Percentiles rank a stretch among this genome's conserved stretches.
phyloP scores from a whole-genome alignment of 257 asterid genomes.

The Nicotiana knightiana region DNA sequence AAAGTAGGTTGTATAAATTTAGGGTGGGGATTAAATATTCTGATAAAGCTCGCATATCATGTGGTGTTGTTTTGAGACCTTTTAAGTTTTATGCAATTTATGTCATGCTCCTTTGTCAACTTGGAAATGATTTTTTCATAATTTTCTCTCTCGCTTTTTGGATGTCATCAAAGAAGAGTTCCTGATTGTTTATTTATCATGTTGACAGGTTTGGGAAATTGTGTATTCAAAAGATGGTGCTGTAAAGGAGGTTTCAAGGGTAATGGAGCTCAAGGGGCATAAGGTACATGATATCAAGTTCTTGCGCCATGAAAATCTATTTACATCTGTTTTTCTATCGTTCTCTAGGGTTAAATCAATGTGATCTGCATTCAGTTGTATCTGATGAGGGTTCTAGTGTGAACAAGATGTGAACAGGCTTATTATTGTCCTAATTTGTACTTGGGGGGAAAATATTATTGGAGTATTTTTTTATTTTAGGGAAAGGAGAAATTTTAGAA shows the following conservation, averaged over 20 bases:
- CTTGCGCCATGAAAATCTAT: not conserved
- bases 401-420: not conserved
- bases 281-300: constrained; percentile 47
- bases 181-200: not conserved
- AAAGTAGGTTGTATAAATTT: not conserved
- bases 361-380: not conserved
- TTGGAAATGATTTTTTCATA: not conserved
- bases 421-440: not conserved
- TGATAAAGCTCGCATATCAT: not conserved
- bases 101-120: not conserved
- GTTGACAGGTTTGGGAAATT: constrained; percentile 85
- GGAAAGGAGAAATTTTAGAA: not conserved
- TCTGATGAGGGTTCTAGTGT: not conserved
- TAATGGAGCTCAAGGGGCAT: constrained; percentile 98
- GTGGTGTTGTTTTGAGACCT: not conserved
- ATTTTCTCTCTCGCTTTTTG: not conserved
- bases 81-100: not conserved
- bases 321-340: not conserved
- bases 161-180: constrained; percentile 2
- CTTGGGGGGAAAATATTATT: not conserved
- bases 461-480: not conserved
- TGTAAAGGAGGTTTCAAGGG: constrained; percentile 81
- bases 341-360: not conserved
- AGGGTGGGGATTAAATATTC: not conserved
- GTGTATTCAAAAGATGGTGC: constrained; percentile 89